Percentiles rank a stretch among this genome's conserved stretches.
These are phyloP conservation scores for Aspergillus funiculosus DNA, from an alignment of 495 filamentous ascomycete species.

Conservation along the genomic window DNA sequence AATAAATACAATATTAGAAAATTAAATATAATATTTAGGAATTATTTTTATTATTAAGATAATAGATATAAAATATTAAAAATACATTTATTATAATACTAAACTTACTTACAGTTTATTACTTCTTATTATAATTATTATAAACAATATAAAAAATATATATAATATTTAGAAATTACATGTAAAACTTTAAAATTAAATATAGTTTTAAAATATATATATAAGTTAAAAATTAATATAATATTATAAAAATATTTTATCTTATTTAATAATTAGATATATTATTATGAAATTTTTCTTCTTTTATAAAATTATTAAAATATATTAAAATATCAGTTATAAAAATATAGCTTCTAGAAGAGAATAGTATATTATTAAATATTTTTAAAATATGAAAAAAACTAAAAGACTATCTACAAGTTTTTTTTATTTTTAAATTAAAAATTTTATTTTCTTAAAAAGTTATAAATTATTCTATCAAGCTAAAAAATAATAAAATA, in stretches of 20 bases:
- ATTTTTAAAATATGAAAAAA: constrained; percentile 7
- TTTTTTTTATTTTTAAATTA: constrained; percentile 2
- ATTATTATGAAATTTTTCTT: too few relatives aligned
- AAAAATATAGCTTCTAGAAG: background rate
- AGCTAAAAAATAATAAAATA: constrained; percentile 9
- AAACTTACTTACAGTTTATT: background rate
- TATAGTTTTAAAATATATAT: constrained; percentile 1
- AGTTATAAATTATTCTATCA: constrained; percentile 4
- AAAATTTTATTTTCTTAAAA: constrained; percentile 6
- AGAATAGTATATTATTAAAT: constrained; percentile 8
- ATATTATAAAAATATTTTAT: constrained; percentile 1
- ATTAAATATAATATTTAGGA: too few relatives aligned
- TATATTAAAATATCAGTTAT: background rate
- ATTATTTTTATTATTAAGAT: background rate
- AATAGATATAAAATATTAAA: background rate
- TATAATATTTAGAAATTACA: background rate
- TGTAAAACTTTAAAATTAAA: background rate
- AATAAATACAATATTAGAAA: background rate
- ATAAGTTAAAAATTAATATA: background rate
- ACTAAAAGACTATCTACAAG: too few relatives aligned
- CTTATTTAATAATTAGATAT: constrained; percentile 3
- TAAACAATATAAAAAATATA: background rate
- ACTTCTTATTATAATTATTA: background rate
- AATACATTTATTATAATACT: background rate
- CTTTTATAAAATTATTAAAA: background rate